These are phyloP conservation scores for Aspergillus jensenii DNA, from an alignment of 2,329 filamentous ascomycete genomes.

Conservation along the genomic window DNA sequence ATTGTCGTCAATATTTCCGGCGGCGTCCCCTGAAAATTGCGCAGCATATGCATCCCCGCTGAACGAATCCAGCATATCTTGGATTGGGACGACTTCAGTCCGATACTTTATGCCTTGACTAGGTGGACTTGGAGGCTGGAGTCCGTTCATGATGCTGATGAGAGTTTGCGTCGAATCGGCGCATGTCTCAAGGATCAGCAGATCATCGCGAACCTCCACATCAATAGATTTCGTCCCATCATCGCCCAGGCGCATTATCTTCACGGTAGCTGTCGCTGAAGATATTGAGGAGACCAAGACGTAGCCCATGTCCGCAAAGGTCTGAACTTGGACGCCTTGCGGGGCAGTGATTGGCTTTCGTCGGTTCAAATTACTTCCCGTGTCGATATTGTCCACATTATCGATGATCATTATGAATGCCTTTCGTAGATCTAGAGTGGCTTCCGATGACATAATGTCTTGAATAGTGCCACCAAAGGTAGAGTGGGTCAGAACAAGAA, in stretches of 20 bases:
- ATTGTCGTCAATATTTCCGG: slow-evolving; percentile 18
- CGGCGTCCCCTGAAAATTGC: slow-evolving; percentile 26
- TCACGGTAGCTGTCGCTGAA: slow-evolving; percentile 69
- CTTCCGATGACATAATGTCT: slow-evolving; percentile 63
- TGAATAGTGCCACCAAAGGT: slow-evolving; percentile 68
- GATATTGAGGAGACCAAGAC: slow-evolving; percentile 87
- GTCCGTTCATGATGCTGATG: slow-evolving; percentile 72
- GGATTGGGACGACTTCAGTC: slow-evolving; percentile 79
- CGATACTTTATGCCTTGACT: slow-evolving; percentile 82
- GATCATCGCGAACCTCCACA: slow-evolving; percentile 78
- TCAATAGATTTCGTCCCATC: slow-evolving; percentile 68
- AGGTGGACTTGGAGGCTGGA: slow-evolving; percentile 80
- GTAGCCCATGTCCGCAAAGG: slow-evolving; percentile 66
- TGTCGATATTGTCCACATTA: slow-evolving; percentile 56
- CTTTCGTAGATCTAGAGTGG: slow-evolving; percentile 70
- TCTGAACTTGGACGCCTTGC: slow-evolving; percentile 48
- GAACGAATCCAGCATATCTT: slow-evolving; percentile 87
- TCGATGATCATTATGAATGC: slow-evolving; percentile 82
- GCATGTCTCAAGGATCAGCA: slow-evolving; percentile 90
- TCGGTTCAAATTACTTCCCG: slow-evolving; percentile 33
- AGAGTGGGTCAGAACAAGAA: slow-evolving; percentile 76
- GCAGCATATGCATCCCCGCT: slow-evolving; percentile 75
- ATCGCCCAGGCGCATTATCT: slow-evolving; percentile 56
- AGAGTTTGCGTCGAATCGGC: slow-evolving; percentile 96
- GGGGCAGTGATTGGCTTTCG: slow-evolving; percentile 24